A percentile compares a stretch with the other conserved stretches of the same genome.
phyloP scores from a whole-genome alignment of 2,329 filamentous ascomycete genomes.

The Ascochyta koolunga region DNA sequence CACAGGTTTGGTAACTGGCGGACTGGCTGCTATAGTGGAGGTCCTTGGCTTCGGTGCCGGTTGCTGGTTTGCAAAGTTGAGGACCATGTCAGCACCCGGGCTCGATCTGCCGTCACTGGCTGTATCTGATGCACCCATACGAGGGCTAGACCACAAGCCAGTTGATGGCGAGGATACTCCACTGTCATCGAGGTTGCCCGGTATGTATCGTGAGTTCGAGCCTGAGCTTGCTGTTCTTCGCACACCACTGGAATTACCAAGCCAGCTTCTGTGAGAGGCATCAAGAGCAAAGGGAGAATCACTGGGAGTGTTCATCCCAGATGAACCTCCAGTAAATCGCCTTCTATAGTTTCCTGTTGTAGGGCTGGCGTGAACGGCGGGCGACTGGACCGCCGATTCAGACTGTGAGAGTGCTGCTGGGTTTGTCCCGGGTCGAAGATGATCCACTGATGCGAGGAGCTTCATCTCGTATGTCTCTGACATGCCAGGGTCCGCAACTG shows the following conservation, averaged over 20 bases:
- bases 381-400: slow-evolving; percentile 37
- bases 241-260: slow-evolving; percentile 49
- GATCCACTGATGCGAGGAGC: slow-evolving; percentile 75
- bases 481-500: slow-evolving; percentile 52
- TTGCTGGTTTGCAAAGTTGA: slow-evolving; percentile 40
- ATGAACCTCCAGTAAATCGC: slow-evolving; percentile 27
- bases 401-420: slow-evolving; percentile 40
- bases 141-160: slow-evolving; percentile 50
- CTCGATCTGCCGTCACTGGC: slow-evolving; percentile 27
- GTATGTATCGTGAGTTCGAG: slow-evolving; percentile 30
- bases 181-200: slow-evolving; percentile 26
- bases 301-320: slow-evolving; percentile 31
- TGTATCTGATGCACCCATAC: slow-evolving; percentile 24
- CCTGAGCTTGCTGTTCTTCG: slow-evolving; percentile 46
- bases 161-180: slow-evolving; percentile 30
- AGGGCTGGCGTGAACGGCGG: slow-evolving; percentile 35
- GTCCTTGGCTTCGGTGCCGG: slow-evolving; percentile 20
- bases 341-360: slow-evolving; percentile 31
- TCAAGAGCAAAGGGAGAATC: slow-evolving; percentile 39
- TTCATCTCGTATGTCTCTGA: slow-evolving; percentile 74
- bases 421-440: slow-evolving; percentile 63
- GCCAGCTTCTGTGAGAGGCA: slow-evolving; percentile 40
- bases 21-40: slow-evolving; percentile 12
- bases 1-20: slow-evolving; percentile 12
- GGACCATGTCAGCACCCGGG: slow-evolving; percentile 42